Evolutionary conservation across 371 early-diverging fungal genomes (phyloP).

Genomic region (Syncephalis fuscata): DNA sequence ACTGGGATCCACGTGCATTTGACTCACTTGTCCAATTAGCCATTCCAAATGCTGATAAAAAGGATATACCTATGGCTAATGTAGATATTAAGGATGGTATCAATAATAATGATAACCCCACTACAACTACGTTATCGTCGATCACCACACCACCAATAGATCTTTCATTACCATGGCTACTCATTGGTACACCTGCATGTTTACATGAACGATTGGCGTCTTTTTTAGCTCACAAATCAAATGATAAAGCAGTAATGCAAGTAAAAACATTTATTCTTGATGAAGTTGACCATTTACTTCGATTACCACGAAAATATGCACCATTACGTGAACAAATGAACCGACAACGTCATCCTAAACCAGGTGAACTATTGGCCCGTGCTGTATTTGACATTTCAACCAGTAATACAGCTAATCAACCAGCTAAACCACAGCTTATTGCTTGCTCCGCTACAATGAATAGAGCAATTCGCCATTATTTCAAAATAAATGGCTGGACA

Average conservation of each 20-base stretch:
- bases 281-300: constrained; percentile 57
- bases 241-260: constrained; percentile 18
- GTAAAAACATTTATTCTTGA: constrained; percentile 48
- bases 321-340: constrained; percentile 22
- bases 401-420: not conserved
- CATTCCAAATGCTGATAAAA: constrained; percentile 1
- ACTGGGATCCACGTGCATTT: not conserved
- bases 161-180: constrained; percentile 19
- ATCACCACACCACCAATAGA: constrained; percentile 6
- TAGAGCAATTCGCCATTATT: constrained; percentile 33
- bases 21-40: constrained; percentile 12
- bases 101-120: too few relatives aligned
- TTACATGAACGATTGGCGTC: constrained; percentile 26
- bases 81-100: too few relatives aligned
- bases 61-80: too few relatives aligned
- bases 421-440: constrained; percentile 24
- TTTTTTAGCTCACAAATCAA: too few relatives aligned
- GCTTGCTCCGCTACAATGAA: constrained; percentile 60
- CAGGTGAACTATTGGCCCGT: constrained; percentile 35
- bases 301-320: constrained; percentile 37
- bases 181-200: constrained; percentile 50
- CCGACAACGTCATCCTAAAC: constrained; percentile 38
- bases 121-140: too few relatives aligned
- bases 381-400: constrained; percentile 16
- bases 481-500: constrained; percentile 32